Percentiles rank a stretch among this genome's conserved stretches.
These are phyloP conservation scores for Septoria linicola DNA, from an alignment of 2,329 filamentous ascomycete species.

Conservation along the genomic window DNA sequence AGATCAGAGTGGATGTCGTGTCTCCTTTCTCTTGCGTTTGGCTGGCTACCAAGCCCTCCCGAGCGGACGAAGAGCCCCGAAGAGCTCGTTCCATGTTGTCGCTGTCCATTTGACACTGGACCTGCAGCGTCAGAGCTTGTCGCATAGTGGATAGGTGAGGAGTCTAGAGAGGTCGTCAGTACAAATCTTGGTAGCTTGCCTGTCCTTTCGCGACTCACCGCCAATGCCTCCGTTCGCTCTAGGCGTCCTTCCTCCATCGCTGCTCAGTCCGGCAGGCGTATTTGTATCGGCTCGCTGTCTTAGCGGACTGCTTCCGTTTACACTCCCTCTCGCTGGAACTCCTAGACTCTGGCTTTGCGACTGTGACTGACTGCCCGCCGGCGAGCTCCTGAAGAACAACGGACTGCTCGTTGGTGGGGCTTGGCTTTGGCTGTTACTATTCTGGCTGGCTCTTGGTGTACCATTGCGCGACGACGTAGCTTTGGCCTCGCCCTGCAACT, in stretches of 20 bases:
- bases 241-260: slow-evolving; percentile 68
- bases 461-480: slow-evolving; percentile 34
- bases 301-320: slow-evolving; percentile 52
- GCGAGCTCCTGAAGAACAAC: slow-evolving; percentile 70
- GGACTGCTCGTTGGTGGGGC: slow-evolving; percentile 65
- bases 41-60: slow-evolving; percentile 52
- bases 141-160: slow-evolving; percentile 87
- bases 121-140: slow-evolving; percentile 67
- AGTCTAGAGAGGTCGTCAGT: slow-evolving; percentile 59
- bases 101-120: slow-evolving; percentile 47
- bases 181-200: neutral
- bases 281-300: slow-evolving; percentile 34
- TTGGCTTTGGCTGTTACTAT: slow-evolving; percentile 29
- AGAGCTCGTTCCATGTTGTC: slow-evolving; percentile 59
- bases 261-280: slow-evolving; percentile 39
- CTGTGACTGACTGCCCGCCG: slow-evolving; percentile 45
- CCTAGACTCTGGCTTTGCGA: slow-evolving; percentile 30
- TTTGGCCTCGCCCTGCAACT: slow-evolving; percentile 44
- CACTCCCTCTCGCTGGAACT: slow-evolving; percentile 39
- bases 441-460: slow-evolving; percentile 23
- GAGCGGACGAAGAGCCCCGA: slow-evolving; percentile 82
- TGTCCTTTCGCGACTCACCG: slow-evolving; percentile 52
- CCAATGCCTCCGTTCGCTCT: slow-evolving; percentile 63
- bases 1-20: slow-evolving; percentile 86
- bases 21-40: slow-evolving; percentile 63